Percentiles rank a stretch among this genome's conserved stretches.
phyloP scores from a whole-genome alignment of 768 basidiomycete genomes.

The Paxillus rubicundulus region DNA sequence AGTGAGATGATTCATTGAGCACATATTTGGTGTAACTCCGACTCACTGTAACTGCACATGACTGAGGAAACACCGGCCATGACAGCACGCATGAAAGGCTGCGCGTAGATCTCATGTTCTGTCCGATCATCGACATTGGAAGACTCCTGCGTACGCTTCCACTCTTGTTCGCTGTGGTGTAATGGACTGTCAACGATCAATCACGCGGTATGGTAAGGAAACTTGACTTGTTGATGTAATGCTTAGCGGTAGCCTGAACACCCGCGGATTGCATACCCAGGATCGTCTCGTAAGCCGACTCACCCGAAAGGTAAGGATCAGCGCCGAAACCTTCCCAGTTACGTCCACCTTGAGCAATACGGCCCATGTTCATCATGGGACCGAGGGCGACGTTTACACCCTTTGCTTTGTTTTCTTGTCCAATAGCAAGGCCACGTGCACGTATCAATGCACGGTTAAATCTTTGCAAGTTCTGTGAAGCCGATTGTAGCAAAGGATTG shows the following conservation, averaged over 20 bases:
- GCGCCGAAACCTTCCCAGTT: slow-evolving; percentile 97
- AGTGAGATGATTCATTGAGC: slow-evolving; percentile 4
- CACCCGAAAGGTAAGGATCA: slow-evolving; percentile 85
- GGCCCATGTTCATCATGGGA: slow-evolving; percentile 87
- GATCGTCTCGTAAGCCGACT: slow-evolving; percentile 73
- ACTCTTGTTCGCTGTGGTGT: slow-evolving; percentile 35
- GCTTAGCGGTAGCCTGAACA: slow-evolving; percentile 86
- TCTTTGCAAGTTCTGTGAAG: slow-evolving; percentile 28
- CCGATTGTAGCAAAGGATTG: neutral
- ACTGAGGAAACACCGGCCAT: slow-evolving; percentile 64
- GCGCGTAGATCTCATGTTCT: slow-evolving; percentile 56
- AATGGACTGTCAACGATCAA: neutral
- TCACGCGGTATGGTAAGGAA: neutral
- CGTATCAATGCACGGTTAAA: slow-evolving; percentile 81
- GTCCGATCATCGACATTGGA: slow-evolving; percentile 42
- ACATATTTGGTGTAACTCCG: neutral
- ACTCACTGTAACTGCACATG: slow-evolving; percentile 63
- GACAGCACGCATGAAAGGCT: slow-evolving; percentile 57
- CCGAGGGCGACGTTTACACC: slow-evolving; percentile 80
- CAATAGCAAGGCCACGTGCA: slow-evolving; percentile 73
- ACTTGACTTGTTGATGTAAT: slow-evolving; percentile 69
- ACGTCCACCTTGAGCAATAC: slow-evolving; percentile 73
- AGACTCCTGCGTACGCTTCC: slow-evolving; percentile 31
- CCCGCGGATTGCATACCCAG: slow-evolving; percentile 79
- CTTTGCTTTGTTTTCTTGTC: slow-evolving; percentile 76